Evolutionary conservation across 2,329 filamentous ascomycete species (phyloP), one percentile per base, ranked within the genome.

Genomic region (Alternaria sp.): DNA sequence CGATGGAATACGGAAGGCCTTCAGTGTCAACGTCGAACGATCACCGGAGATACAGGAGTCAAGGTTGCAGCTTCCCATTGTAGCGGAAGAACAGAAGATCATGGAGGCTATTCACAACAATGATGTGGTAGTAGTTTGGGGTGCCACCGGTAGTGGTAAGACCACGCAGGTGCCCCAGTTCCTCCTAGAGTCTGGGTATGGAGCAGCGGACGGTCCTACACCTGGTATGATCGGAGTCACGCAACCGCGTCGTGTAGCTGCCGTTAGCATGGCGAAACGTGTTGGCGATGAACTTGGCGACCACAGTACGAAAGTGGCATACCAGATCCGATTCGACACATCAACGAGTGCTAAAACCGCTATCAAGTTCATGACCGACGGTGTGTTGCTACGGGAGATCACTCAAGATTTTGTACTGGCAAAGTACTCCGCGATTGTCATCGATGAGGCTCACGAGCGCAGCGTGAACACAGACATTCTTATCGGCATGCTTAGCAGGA

Each of bases 351-450:
- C 88, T 28, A 89, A 92, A 51, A 99, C 95, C 0, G 90, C 92
- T 5, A 87, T 99, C 76, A 99, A 99, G 76, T 99, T 98, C 80
- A 97, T 99, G 93, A 99, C 95, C 0, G 95, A 99, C 77, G 95
- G 95, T 84, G 93, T 99, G 28, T 82, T 99, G 59, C 84, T 99
- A 9, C 89, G 95, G 56, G 95, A 99, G 77, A 90, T 97, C 53
- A 89, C 91, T 0, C 89, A 95, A 65, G 95, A 99, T 73, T 92
- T 98, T 71, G 85, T 92, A 0, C 80, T 99, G 42, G 87, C 85
- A 49, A 96, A 96, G 69, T 99, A 99, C 77, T 97, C 94, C 0
- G 91, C 90, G 13, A 91, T 99, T 51, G 86, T 99, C 48, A 94
- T 99, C 60, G 95, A 99, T 71, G 95, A 99, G 78, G 95, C 95